Conservation (phyloP, 371 early-diverging fungal species). For the Mortierella sp. region DNA sequence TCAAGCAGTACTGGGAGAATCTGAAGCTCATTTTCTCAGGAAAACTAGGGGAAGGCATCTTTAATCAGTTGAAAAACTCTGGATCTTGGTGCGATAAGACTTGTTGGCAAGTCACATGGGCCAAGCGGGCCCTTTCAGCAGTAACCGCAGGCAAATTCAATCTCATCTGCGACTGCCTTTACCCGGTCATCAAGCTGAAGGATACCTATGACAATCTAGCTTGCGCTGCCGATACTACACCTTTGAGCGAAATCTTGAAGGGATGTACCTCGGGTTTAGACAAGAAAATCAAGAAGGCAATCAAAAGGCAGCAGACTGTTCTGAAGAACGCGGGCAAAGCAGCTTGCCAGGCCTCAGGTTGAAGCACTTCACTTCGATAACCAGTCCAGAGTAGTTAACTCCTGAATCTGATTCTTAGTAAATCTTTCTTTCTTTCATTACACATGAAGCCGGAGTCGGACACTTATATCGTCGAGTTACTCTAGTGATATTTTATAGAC, state of each 20-base stretch:
- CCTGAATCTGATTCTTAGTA: too few species aligned
- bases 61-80: slow-evolving; percentile 31
- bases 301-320: slow-evolving; percentile 1
- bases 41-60: slow-evolving; percentile 14
- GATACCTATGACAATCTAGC: slow-evolving; percentile 3
- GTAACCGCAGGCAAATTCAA: slow-evolving; percentile 9
- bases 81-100: too few species aligned
- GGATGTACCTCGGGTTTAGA: slow-evolving; percentile 1
- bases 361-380: too few species aligned
- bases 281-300: background rate
- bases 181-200: slow-evolving; percentile 18
- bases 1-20: slow-evolving; percentile 9
- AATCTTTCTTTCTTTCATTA: too few species aligned
- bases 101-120: slow-evolving; percentile 13
- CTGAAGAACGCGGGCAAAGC: too few species aligned
- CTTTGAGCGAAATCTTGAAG: background rate
- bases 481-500: too few species aligned
- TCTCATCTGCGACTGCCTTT: slow-evolving; percentile 23
- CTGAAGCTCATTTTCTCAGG: slow-evolving; percentile 13
- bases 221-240: too few species aligned
- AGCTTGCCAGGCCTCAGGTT: too few species aligned
- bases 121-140: slow-evolving; percentile 10
- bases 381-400: too few species aligned
- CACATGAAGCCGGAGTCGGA: too few species aligned
- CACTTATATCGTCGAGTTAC: too few species aligned